Evolutionary conservation across 352 stramenopile genomes (phyloP).

Genomic region (Phytophthora kernoviae): DNA sequence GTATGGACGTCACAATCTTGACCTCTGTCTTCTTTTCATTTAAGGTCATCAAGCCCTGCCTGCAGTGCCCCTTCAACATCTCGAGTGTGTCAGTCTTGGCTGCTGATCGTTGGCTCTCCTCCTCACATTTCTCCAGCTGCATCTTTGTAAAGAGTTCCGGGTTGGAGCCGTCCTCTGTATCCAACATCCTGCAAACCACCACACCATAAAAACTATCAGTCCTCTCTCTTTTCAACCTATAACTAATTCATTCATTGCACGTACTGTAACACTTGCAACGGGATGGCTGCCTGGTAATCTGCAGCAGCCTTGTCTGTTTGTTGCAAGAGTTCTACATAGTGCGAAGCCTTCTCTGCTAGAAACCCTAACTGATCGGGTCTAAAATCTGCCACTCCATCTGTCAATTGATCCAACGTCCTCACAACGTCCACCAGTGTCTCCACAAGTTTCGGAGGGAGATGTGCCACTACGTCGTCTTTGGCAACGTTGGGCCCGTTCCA

Average conservation of each 20-base stretch:
- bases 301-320: constrained; percentile 45
- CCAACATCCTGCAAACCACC: constrained; percentile 45
- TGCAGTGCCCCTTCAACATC: constrained; percentile 60
- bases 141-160: constrained; percentile 71
- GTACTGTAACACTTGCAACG: constrained; percentile 63
- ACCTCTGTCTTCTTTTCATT: not conserved
- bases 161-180: constrained; percentile 58
- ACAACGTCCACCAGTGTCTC: constrained; percentile 66
- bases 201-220: not conserved
- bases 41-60: constrained; percentile 38
- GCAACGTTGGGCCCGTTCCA: constrained; percentile 31
- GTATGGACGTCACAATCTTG: too few relatives aligned
- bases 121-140: constrained; percentile 64
- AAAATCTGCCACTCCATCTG: constrained; percentile 63
- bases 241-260: constrained; percentile 3
- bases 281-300: constrained; percentile 64
- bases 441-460: constrained; percentile 59
- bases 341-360: constrained; percentile 58
- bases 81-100: constrained; percentile 59
- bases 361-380: constrained; percentile 64
- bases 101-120: constrained; percentile 53
- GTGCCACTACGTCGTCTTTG: constrained; percentile 63
- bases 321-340: constrained; percentile 67
- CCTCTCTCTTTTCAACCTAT: not conserved
- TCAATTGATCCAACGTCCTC: constrained; percentile 69